A percentile compares a stretch with the other conserved stretches of the same genome.
Evolutionary conservation across 139 green algal genomes (phyloP).

Genomic region (Tetradesmus obliquus): DNA sequence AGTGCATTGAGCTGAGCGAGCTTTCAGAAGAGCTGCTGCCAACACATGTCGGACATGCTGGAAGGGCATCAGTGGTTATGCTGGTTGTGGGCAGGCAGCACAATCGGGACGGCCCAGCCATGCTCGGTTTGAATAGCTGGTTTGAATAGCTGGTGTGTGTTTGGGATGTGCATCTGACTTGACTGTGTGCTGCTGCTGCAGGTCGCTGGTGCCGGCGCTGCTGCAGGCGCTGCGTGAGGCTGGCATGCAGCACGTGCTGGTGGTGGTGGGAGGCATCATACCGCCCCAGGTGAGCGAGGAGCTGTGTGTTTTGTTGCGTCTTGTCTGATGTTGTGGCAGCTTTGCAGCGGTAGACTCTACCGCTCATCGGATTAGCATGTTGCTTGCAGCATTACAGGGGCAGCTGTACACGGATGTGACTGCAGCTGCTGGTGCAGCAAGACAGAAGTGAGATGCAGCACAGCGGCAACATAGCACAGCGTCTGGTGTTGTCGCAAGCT

Average conservation of each 20-base stretch:
- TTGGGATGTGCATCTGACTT: background rate
- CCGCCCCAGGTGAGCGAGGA: conserved; percentile 37
- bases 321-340: too few relatives aligned
- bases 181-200: background rate
- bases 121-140: background rate
- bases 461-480: too few relatives aligned
- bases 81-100: background rate
- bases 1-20: too few relatives aligned
- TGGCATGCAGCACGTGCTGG: conserved; percentile 64
- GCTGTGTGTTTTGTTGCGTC: too few relatives aligned
- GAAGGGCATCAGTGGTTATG: background rate
- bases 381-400: too few relatives aligned
- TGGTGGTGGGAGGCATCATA: conserved; percentile 76
- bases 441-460: too few relatives aligned
- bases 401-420: too few relatives aligned
- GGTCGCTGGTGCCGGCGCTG: conserved; percentile 69
- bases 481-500: too few relatives aligned
- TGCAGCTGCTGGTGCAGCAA: too few relatives aligned
- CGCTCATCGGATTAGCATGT: too few relatives aligned
- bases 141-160: background rate
- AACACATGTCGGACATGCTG: background rate
- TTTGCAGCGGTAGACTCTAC: too few relatives aligned
- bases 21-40: too few relatives aligned
- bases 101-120: background rate
- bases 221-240: conserved; percentile 57